Base-by-base conservation (phyloP, 805 yeast genomes). In the Starmerella floricola region DNA sequence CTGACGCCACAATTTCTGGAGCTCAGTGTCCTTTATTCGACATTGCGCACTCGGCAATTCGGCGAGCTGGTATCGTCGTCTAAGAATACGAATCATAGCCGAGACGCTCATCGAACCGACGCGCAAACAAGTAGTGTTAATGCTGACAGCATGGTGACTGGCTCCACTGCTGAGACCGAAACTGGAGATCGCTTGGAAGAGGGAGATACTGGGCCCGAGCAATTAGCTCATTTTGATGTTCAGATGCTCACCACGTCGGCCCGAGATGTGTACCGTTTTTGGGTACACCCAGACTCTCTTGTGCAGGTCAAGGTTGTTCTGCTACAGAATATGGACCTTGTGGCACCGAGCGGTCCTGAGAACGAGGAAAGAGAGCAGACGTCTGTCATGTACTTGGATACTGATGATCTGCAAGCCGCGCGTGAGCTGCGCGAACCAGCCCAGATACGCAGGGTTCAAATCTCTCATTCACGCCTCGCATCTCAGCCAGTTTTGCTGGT, bases 201-300 rank as follows among this genome's bases (percentile, higher is more conserved):
- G 31, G 15, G 17, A 29, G 34, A 23, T 23, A 10, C 26, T 6
- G 26, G 10, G 10, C 32, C 38, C 26, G 31, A 27, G 20, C 17
- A 31, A 18, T 34, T 48, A 15, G 29, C 33, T 13, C 31, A 29
- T 4, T 62, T 61, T 42, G 69, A 66, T 42, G 55, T 59, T 15
- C 60, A 60, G 23, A 50, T 61, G 53, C 54, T 54, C 32, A 49
- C 60, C 8, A 31, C 58, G 23, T 54, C 56, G 33, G 65, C 70
- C 45, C 52, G 62, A 15, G 59, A 63, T 2, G 60, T 62, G 29
- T 47, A 31, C 34, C 18, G 59, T 4, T 73, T 70, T 55, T 69
- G 79, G 71, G 70, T 76, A n/a, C 81, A 76, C 50, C 62, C 62
- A 12, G 82, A 76, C 55, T 73, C 74, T 52, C 49, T 73, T n/a